phyloP scores from a whole-genome alignment of 768 basidiomycete genomes.

The Cystobasidium tubakii region DNA sequence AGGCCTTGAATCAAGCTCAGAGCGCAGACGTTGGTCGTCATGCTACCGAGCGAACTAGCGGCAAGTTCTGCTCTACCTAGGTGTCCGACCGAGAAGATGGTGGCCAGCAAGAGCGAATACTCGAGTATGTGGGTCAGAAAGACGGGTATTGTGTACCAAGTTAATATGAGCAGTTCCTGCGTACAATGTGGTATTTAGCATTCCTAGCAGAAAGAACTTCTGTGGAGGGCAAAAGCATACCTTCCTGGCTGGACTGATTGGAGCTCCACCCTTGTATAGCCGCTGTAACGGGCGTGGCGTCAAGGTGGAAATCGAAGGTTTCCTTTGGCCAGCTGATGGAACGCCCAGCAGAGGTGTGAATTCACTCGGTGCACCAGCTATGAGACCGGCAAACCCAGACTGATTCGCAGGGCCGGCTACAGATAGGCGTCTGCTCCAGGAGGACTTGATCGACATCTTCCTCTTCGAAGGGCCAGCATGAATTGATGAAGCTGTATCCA shows the following conservation, averaged over 20 bases:
- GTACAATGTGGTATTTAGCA: neutral
- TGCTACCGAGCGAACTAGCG: constrained; percentile 66
- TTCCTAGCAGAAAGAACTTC: neutral
- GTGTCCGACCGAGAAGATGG: constrained; percentile 83
- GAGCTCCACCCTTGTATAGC: constrained; percentile 6
- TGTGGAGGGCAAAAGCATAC: neutral
- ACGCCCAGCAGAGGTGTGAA: constrained; percentile 19
- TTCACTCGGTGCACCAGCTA: neutral
- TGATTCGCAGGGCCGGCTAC: neutral
- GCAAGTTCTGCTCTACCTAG: constrained; percentile 83
- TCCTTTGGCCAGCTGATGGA: neutral
- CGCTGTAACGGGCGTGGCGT: constrained; percentile 24
- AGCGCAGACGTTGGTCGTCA: constrained; percentile 58
- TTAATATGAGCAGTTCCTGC: constrained; percentile 33
- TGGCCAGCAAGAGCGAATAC: constrained; percentile 74
- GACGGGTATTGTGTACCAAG: constrained; percentile 43
- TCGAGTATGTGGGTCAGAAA: constrained; percentile 57
- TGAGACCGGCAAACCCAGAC: neutral
- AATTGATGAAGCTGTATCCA: neutral
- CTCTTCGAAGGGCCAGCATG: neutral
- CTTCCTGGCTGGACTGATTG: constrained; percentile 5
- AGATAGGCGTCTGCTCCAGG: neutral
- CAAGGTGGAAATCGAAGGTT: constrained; percentile 24
- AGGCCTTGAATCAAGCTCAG: constrained; percentile 44
- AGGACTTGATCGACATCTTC: constrained; percentile 10